Evolutionary conservation across 164 flowering plant species (phyloP).

Genomic region (Cinnamomum micranthum): DNA sequence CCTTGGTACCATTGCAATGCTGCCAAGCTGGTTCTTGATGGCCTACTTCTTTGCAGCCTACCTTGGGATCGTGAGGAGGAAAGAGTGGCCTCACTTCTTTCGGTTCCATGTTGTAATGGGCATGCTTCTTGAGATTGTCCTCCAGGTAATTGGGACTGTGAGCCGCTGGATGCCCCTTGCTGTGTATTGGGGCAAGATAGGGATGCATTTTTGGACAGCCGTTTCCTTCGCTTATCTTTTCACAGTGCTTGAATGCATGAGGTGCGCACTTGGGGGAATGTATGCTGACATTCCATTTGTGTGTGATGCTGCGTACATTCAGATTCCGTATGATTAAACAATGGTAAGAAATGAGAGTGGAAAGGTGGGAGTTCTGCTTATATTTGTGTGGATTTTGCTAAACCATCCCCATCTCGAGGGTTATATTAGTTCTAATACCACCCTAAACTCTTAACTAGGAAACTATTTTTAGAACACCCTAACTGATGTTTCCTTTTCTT

Average conservation of each 20-base stretch:
- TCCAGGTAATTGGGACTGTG: constrained; percentile 63
- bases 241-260: constrained; percentile 71
- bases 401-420: too few relatives aligned
- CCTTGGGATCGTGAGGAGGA: constrained; percentile 72
- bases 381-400: too few relatives aligned
- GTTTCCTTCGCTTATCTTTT: constrained; percentile 62
- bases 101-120: constrained; percentile 89
- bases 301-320: constrained; percentile 85
- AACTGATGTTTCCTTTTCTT: too few relatives aligned
- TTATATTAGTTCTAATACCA: too few relatives aligned
- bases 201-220: constrained; percentile 79
- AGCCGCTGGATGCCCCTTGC: constrained; percentile 72
- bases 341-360: background rate
- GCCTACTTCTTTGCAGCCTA: constrained; percentile 71
- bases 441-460: too few relatives aligned
- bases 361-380: too few relatives aligned
- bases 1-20: constrained; percentile 47
- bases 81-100: constrained; percentile 92
- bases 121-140: constrained; percentile 70
- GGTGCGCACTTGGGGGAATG: constrained; percentile 80
- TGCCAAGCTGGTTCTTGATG: constrained; percentile 75
- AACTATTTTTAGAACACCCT: too few relatives aligned
- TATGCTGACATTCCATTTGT: constrained; percentile 86
- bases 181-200: constrained; percentile 73
- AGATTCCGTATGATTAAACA: constrained; percentile 64